Evolutionary conservation across 805 yeast species (phyloP).

Genomic region (Peterozyma toletana): DNA sequence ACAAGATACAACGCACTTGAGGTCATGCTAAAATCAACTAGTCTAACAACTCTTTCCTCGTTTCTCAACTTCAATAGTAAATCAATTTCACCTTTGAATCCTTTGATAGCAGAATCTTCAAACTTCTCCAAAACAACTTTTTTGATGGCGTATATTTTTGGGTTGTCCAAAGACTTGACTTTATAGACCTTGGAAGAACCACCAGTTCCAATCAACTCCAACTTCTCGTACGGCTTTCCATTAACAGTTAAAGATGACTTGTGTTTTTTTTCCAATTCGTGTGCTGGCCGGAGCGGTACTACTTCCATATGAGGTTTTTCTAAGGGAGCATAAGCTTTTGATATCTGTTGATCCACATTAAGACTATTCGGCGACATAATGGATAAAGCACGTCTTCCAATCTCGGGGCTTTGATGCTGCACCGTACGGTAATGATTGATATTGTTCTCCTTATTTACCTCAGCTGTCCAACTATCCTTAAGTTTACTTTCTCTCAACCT

Average conservation of each 20-base stretch:
- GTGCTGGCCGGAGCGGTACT: too few species aligned
- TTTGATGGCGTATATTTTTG: conserved; percentile 69
- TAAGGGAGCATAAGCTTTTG: too few species aligned
- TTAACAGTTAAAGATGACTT: conserved; percentile 34
- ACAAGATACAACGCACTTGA: conserved; percentile 62
- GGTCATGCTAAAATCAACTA: conserved; percentile 66
- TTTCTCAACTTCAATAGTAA: conserved; percentile 52
- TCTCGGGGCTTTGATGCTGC: too few species aligned
- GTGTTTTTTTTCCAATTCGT: too few species aligned
- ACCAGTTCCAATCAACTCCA: conserved; percentile 82
- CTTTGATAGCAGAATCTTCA: conserved; percentile 65
- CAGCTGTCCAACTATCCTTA: too few species aligned
- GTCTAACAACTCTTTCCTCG: conserved; percentile 67
- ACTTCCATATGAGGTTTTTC: too few species aligned
- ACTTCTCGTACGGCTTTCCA: conserved; percentile 57
- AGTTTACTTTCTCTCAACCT: too few species aligned
- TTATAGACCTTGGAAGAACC: conserved; percentile 90
- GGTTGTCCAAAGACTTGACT: conserved; percentile 46
- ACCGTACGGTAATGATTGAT: too few species aligned
- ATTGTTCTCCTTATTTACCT: too few species aligned
- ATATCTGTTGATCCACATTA: too few species aligned
- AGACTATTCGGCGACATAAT: too few species aligned
- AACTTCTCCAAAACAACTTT: conserved; percentile 75
- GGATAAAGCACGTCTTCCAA: too few species aligned
- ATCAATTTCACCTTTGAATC: conserved; percentile 88